Conservation (phyloP, 306 rosid genomes). For the Spatholobus suberectus region DNA sequence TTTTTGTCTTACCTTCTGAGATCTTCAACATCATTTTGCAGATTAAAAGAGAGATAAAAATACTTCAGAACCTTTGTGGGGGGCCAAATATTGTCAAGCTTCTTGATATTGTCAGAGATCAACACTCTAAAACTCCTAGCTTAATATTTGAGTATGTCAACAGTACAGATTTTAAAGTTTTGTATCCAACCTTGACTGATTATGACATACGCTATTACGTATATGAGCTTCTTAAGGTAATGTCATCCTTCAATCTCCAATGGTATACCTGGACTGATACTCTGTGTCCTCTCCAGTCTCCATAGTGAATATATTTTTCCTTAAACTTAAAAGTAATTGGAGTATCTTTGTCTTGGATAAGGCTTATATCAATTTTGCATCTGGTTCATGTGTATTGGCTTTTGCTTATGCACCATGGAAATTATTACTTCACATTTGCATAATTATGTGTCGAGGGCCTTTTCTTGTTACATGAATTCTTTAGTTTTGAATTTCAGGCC, state of each 20-base stretch:
- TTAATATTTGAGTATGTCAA: slow-evolving; percentile 89
- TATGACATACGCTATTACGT: slow-evolving; percentile 95
- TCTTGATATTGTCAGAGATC: slow-evolving; percentile 88
- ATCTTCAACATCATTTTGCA: slow-evolving; percentile 49
- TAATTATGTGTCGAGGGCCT: slow-evolving; percentile 18
- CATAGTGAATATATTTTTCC: not conserved
- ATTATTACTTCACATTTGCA: not conserved
- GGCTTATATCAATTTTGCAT: slow-evolving; percentile 26
- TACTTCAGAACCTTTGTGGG: slow-evolving; percentile 93
- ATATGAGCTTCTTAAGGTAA: slow-evolving; percentile 94
- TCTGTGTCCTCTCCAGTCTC: slow-evolving; percentile 32
- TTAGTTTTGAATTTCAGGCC: slow-evolving; percentile 60
- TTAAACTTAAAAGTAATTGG: slow-evolving; percentile 7
- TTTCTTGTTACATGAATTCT: slow-evolving; percentile 31
- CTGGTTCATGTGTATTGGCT: slow-evolving; percentile 6
- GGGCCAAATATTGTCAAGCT: slow-evolving; percentile 94
- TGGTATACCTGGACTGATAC: slow-evolving; percentile 11
- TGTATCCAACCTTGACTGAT: slow-evolving; percentile 87
- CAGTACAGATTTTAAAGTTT: slow-evolving; percentile 89
- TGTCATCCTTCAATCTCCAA: slow-evolving; percentile 22
- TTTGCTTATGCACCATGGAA: slow-evolving; percentile 29
- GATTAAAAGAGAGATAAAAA: slow-evolving; percentile 94
- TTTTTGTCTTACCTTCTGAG: slow-evolving; percentile 15
- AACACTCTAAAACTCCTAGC: slow-evolving; percentile 92
- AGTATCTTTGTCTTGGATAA: slow-evolving; percentile 17